Base-by-base conservation (phyloP, 2,329 filamentous ascomycete species). In the Colletotrichum navitas region DNA sequence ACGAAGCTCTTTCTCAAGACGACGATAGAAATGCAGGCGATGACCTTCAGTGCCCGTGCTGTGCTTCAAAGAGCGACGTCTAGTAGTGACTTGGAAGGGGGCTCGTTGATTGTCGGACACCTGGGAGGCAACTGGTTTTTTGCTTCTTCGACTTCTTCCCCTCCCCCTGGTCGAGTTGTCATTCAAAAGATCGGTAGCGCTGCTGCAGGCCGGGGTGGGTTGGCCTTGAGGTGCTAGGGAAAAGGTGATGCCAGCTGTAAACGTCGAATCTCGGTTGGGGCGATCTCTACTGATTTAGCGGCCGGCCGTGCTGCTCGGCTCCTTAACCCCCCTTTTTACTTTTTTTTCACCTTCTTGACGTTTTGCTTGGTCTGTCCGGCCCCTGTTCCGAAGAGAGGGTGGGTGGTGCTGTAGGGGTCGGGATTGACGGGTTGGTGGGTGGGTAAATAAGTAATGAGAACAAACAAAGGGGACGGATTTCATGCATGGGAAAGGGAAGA, bases 211-310 rank as follows among this genome's bases (percentile, higher is more conserved):
- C 52, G 26, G 60, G 60, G 63, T 63, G 43, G 55, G 34, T 63
- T 39, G 39, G 47, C 47, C 49, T 26, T 41, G 60, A 49, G 60
- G 12, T 56, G 21, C 21, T 34, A 36, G 32, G 34, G n/a, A 8
- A 29, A 36, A 39, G 52, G 36, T 39, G 32, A 29, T 47, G 60
- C 29, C n/a, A 54, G 34, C 24, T 54, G 58, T 43, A 41, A 64
- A 43, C 54, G 69, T 41, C 29, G 51, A 68, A 63, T 68, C 51
- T 68, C 69, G 69, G 69, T 60, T 72, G 66, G 65, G 65, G 69
- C 65, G 69, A 72, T 64, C 59, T 41, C 51, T 64, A 64, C 12
- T 54, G 39, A 60, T 68, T 68, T 71, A 62, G 69, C 65, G 69
- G 65, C 59, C 41, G 63, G 65, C 54, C 47, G 16, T 32, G 26